Percentiles rank a stretch among this genome's conserved stretches.
phyloP scores from a whole-genome alignment of 371 early-diverging fungal genomes.

The Mucor indicus region DNA sequence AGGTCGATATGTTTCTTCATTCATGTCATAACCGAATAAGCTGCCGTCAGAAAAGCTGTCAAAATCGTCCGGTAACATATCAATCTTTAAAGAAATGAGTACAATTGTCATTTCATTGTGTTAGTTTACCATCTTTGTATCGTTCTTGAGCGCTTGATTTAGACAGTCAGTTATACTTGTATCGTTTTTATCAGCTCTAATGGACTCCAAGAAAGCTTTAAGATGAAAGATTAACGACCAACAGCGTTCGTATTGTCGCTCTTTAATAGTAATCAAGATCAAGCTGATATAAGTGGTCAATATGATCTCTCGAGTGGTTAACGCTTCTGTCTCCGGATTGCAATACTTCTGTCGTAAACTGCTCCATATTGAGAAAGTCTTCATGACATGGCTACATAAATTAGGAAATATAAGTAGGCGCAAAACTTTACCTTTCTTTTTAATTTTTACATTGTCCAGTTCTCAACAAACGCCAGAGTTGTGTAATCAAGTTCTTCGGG shows the following conservation, averaged over 20 bases:
- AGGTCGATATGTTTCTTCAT: conserved; percentile 41
- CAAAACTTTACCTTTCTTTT: background rate
- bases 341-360: conserved; percentile 15
- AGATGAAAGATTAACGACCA: conserved; percentile 46
- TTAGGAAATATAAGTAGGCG: background rate
- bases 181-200: conserved; percentile 12
- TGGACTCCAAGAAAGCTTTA: conserved; percentile 37
- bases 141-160: conserved; percentile 16
- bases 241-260: conserved; percentile 46
- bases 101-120: background rate
- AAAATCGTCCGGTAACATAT: conserved; percentile 43
- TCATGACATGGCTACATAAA: conserved; percentile 32
- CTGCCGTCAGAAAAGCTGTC: conserved; percentile 48
- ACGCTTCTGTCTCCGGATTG: conserved; percentile 20
- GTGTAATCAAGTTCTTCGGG: conserved; percentile 31
- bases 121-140: conserved; percentile 35
- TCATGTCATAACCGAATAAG: conserved; percentile 44
- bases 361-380: conserved; percentile 38
- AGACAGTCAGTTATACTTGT: conserved; percentile 8
- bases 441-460: conserved; percentile 36
- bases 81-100: conserved; percentile 17
- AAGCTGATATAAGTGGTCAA: conserved; percentile 49
- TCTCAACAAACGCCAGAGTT: conserved; percentile 34
- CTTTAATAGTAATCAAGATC: conserved; percentile 45
- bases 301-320: conserved; percentile 39